Evolutionary conservation across 1,139 yeast genomes (phyloP).

Genomic region (Wickerhamiella infanticola): DNA sequence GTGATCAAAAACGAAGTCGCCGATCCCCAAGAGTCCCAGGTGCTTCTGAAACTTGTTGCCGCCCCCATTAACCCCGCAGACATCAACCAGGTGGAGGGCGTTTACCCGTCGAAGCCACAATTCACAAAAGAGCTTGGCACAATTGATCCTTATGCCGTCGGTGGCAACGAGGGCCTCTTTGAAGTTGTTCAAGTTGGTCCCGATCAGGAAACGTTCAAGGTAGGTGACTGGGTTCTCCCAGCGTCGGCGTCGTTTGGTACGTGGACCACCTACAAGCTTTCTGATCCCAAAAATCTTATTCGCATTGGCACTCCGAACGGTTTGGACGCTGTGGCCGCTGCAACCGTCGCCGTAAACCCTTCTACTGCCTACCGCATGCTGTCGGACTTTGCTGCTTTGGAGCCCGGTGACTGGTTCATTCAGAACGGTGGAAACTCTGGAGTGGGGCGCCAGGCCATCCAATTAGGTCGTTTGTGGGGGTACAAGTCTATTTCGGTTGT

Average conservation of each 20-base stretch:
- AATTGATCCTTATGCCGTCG: constrained; percentile 51
- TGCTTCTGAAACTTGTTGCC: constrained; percentile 52
- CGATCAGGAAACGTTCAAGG: constrained; percentile 24
- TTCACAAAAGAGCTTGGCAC: constrained; percentile 41
- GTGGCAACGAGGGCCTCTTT: constrained; percentile 90
- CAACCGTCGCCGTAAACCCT: constrained; percentile 84
- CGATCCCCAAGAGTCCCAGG: constrained; percentile 25
- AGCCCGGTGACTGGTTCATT: constrained; percentile 77
- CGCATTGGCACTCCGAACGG: constrained; percentile 31
- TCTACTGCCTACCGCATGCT: constrained; percentile 85
- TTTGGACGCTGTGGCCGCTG: constrained; percentile 40
- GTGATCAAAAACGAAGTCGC: constrained; percentile 17
- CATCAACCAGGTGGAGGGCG: constrained; percentile 82
- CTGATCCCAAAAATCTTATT: constrained; percentile 30
- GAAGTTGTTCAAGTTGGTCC: constrained; percentile 64
- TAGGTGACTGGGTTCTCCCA: constrained; percentile 93
- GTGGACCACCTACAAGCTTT: constrained; percentile 72
- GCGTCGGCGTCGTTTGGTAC: constrained; percentile 74
- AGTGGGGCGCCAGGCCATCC: constrained; percentile 89
- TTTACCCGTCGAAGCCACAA: constrained; percentile 70
- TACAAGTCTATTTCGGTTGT: constrained; percentile 74
- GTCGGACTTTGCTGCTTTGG: constrained; percentile 46
- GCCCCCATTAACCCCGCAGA: constrained; percentile 92
- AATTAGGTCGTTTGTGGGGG: constrained; percentile 65
- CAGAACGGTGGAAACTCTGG: constrained; percentile 96